Evolutionary conservation across 192 early-diverging fungal genomes (phyloP), one percentile per base, ranked within the genome.

Genomic region (Entomortierella parvispora): DNA sequence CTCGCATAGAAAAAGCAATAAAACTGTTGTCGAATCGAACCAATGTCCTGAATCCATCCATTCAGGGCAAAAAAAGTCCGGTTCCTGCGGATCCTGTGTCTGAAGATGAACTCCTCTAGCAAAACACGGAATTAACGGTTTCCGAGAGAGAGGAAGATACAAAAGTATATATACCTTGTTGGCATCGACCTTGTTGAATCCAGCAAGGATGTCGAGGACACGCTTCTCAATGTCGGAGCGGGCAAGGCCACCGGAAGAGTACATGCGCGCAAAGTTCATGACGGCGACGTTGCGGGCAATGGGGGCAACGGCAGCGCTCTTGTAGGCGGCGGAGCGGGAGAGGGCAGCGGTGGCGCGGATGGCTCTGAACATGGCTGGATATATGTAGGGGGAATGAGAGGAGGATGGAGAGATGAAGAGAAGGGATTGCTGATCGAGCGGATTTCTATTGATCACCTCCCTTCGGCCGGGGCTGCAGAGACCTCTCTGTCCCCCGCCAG

Each of bases 151-250:
- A 40, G 5, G 26, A 45, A 47, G 26, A 58, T 69, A 18, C 31
- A 46, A 74, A 43, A 14, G 5, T 40, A 22, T 18, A 34, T 28
- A 15, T 90, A 99, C 96, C 93, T 98, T 97, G 70, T 83, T 75
- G 42, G 87, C 81, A 71, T 95, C 92, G 75, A 99, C 93, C 87
- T 99, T 99, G 81, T 97, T 96, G 84, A 99, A 99, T 71, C 93
- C 96, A 78, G 89, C 90, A 59, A 99, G 80, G 31, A 99, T 88
- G 50, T 92, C 89, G 66, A 97, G 82, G 60, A 99, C 91, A 62
- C 96, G 88, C 77, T 88, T 82, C 86, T 98, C 90, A 67, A 99
- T 90, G 50, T 88, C 84, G 52, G 81, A 71, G 51, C 90, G 84
- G 59, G 88, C 70, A 29, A 95, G 88, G 28, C 81, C 88, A 20